Percentiles rank a stretch among this genome's conserved stretches.
Conservation (phyloP, 148 eudicot species). For the Nepenthes mirabilis region DNA sequence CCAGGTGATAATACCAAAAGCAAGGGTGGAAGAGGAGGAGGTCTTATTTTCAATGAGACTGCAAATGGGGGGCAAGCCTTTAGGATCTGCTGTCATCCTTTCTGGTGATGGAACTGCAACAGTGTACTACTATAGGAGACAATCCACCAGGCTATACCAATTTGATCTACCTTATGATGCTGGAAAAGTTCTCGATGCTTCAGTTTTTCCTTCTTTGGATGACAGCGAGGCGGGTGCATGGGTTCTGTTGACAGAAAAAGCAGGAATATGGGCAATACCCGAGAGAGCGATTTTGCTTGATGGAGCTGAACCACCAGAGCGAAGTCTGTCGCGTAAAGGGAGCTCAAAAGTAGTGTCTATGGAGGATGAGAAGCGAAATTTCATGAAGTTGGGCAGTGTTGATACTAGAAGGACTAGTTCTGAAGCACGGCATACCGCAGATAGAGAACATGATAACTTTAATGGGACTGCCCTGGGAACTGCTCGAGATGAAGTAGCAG, state of each 20-base stretch:
- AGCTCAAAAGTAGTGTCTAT: conserved; percentile 74
- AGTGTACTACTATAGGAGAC: conserved; percentile 63
- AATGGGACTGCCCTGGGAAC: conserved; percentile 40
- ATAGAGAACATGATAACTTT: conserved; percentile 38
- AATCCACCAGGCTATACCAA: conserved; percentile 65
- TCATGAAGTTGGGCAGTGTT: conserved; percentile 28
- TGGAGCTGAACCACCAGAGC: conserved; percentile 93
- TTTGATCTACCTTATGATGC: conserved; percentile 97
- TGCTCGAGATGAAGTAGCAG: conserved; percentile 90
- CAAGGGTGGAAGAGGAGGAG: conserved; percentile 88
- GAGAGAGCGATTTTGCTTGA: conserved; percentile 88
- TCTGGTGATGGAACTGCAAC: conserved; percentile 97
- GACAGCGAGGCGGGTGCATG: conserved; percentile 78
- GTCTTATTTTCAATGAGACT: conserved; percentile 83
- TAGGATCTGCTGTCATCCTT: conserved; percentile 81
- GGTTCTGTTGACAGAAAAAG: conserved; percentile 91
- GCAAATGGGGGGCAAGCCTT: conserved; percentile 84
- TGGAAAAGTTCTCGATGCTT: conserved; percentile 94
- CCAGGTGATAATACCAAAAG: conserved; percentile 79
- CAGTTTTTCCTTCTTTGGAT: conserved; percentile 66
- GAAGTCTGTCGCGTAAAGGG: conserved; percentile 95
- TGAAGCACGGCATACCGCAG: conserved; percentile 40
- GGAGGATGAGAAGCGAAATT: conserved; percentile 46
- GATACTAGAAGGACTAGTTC: conserved; percentile 51
- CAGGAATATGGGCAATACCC: conserved; percentile 98